Evolutionary conservation across 805 yeast genomes (phyloP), one percentile per base, ranked within the genome.

Genomic region (Wickerhamiella azyma): DNA sequence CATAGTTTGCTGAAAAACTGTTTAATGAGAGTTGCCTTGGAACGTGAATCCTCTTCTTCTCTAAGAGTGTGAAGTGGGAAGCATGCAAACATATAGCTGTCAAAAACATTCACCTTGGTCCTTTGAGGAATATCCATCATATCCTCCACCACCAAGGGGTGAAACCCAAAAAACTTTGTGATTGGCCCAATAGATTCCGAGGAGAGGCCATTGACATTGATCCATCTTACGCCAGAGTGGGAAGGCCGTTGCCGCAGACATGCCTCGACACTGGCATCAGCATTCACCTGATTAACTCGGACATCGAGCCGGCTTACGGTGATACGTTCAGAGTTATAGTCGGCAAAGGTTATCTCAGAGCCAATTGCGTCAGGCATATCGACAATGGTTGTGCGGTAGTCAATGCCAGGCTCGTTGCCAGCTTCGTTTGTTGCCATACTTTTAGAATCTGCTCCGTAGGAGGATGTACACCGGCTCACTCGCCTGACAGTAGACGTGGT

Each of bases 101-200:
- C 66, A 50, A 72, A 76, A n/a, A 68, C 59, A 51, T 76, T 81
- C 37, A 68, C 66, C 52, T 76, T 76, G 0, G 81, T 74, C 24
- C 81, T 60, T 48, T 74, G 79, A 4, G 81, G 80, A 24, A 75
- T 67, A 57, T 76, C 81, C 39, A 76, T 70, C 76, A 76, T 69
- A 55, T 76, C 81, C 55, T 76, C 81, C 39, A 76, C 63, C 0
- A 80, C 74, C 39, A 76, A 60, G 19, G 76, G 67, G 55, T 76
- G 81, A 17, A 76, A 58, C 16, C 64, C 57, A 55, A 67, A 76
- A 41, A 61, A 58, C 37, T 66, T 59, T 1, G 72, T 69, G 36
- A 76, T 63, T 0, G 67, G 58, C 8, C 71, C 64, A 7, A 76
- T 68, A 7, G 77, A 76, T 45, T 74, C 79, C 78, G 78, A 74